Evolutionary conservation across 257 asterid genomes (phyloP).

Genomic region (Plantago ovata): DNA sequence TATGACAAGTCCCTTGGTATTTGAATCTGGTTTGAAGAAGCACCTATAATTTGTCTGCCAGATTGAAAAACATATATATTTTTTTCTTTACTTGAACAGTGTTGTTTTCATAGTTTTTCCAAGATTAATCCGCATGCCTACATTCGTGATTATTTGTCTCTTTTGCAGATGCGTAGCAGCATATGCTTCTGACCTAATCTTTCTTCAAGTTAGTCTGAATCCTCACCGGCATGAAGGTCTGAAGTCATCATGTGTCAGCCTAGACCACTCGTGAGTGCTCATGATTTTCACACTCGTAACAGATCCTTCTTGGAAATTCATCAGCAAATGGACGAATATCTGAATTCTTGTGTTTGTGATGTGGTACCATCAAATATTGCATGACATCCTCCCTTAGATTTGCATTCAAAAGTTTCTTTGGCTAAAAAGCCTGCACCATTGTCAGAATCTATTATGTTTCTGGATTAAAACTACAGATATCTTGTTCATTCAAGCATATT

Average conservation of each 20-base stretch:
- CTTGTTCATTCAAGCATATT: not conserved
- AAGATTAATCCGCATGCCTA: slow-evolving; percentile 2
- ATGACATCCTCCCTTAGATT: slow-evolving; percentile 6
- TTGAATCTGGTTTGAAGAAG: not conserved
- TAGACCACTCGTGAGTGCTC: slow-evolving; percentile 85
- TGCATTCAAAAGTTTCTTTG: slow-evolving; percentile 9
- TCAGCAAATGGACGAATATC: slow-evolving; percentile 6
- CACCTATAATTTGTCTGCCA: not conserved
- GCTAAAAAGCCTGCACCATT: not conserved
- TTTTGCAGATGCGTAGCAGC: slow-evolving; percentile 83
- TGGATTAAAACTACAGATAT: not conserved
- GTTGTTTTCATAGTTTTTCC: slow-evolving; percentile 2
- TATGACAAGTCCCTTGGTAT: not conserved
- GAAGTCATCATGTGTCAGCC: slow-evolving; percentile 61
- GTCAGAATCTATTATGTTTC: not conserved
- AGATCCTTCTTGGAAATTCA: slow-evolving; percentile 12
- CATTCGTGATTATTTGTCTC: slow-evolving; percentile 15
- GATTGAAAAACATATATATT: slow-evolving; percentile 1
- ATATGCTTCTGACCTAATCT: slow-evolving; percentile 82
- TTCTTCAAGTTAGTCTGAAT: slow-evolving; percentile 65
- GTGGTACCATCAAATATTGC: not conserved
- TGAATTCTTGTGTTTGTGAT: slow-evolving; percentile 3
- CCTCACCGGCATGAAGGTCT: slow-evolving; percentile 80
- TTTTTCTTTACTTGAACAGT: slow-evolving; percentile 1
- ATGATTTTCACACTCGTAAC: slow-evolving; percentile 7